Evolutionary conservation across 2,329 filamentous ascomycete genomes (phyloP).

Genomic region (Teratosphaeria pseudoeucalypti): DNA sequence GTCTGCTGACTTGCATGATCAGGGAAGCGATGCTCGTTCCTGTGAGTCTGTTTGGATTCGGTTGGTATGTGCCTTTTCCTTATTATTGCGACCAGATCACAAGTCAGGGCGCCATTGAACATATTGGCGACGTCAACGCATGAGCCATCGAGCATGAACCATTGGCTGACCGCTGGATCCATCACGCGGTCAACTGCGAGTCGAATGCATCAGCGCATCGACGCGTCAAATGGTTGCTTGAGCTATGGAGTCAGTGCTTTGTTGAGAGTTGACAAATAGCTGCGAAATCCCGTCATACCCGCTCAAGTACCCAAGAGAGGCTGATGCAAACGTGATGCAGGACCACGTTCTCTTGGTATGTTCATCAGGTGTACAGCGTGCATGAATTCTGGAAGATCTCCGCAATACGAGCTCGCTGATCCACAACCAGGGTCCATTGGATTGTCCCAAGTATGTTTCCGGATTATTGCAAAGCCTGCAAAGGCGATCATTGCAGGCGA

Average conservation of each 20-base stretch:
- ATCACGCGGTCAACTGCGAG: neutral
- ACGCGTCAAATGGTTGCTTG: neutral
- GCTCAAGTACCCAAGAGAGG: constrained; percentile 9
- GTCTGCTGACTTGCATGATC: constrained; percentile 12
- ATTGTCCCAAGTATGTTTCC: constrained; percentile 30
- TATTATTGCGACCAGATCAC: too few species aligned
- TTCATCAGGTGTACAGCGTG: constrained; percentile 38
- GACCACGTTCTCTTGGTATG: constrained; percentile 61
- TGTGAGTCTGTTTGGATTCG: constrained; percentile 61
- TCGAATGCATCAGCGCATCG: neutral
- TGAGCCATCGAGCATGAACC: too few species aligned
- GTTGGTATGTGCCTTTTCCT: neutral
- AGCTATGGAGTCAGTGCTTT: neutral
- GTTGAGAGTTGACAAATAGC: neutral
- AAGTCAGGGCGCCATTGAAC: too few species aligned
- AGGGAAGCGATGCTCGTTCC: constrained; percentile 67
- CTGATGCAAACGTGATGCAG: constrained; percentile 22
- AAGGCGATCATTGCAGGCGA: neutral
- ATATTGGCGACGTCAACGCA: too few species aligned
- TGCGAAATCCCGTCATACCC: neutral
- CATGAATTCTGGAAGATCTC: constrained; percentile 9
- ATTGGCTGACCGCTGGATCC: neutral
- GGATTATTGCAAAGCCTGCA: neutral
- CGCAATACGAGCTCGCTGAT: neutral
- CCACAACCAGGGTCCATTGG: constrained; percentile 36